Evolutionary conservation across 192 early-diverging fungal species (phyloP), one percentile per base, ranked within the genome.

Genomic region (Phycomyces blakesleeanus): DNA sequence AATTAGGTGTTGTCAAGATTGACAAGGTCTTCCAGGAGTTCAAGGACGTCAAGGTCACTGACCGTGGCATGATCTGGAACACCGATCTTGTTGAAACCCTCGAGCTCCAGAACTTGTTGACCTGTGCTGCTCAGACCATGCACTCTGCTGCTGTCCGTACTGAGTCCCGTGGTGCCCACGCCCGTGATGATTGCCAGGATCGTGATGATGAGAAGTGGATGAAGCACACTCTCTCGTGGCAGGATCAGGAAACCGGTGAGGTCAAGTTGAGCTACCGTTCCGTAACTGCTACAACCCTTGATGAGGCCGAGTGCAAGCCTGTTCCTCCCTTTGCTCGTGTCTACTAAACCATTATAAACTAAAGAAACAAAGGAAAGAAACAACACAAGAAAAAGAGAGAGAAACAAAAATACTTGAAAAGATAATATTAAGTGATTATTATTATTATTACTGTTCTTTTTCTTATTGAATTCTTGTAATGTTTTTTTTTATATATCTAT

Each of bases 31-130:
- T 84, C 54, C 70, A 84, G 66, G 76, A 84, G 27, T 88, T 95
- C 75, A 74, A 80, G 51, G 87, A 98, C 67, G 83, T 98, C 27
- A 89, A 89, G 65, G 87, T 92, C 27, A 87, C 91, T 27, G 96
- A 98, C 84, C 82, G 92, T 63, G 89, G 88, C 39, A 78, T 98
- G 82, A 95, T 97, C 81, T 98, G 96, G 96, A 99, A 99, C 84
- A 91, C 94, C 58, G 95, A 99, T 73, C 78, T 99, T 59, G 75
- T 95, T 57, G 97, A 99, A 82, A 94, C 95, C 27, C 85, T 95
- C 20, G 97, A 99, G 78, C 84, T 99, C 67, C 94, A 96, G 76
- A 99, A 97, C 83, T 82, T 99, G 77, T 88, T 99, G 75, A 92
- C 93, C 24, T 91, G 89, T 73, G 95, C 97, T 40, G 75, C 88